Base-by-base conservation (phyloP, 305 asterid genomes). In the Fraxinus albicans region DNA sequence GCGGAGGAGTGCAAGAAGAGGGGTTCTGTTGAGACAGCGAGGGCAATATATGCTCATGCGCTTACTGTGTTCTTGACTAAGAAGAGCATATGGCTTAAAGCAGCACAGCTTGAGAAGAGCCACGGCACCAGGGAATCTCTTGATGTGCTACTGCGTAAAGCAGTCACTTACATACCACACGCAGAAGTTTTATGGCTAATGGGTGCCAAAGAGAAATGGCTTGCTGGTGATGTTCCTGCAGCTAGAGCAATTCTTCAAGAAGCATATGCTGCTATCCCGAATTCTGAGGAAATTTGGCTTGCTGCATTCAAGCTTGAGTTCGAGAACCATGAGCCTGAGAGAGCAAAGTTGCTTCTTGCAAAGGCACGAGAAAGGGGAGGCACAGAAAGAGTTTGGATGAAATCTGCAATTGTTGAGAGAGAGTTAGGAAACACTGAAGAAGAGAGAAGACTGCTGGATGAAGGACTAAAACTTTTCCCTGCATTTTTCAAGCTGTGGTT, bases 191-290 rank as follows among this genome's bases (percentile, higher is more conserved):
- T 95, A 81, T 95, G 99, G 97, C 90, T 94, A 58, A 94, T 94
- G 99, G 98, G 98, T 60, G 99, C 99, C 65, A 95, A 95, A 84
- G 99, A 95, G 80, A 95, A 95, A 93, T 95, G 98, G 99, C 98
- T 95, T 79, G 99, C 99, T 67, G 99, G 97, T 73, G 99, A 94
- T 80, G 98, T 95, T 38, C 99, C 95, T 40, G 91, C 99, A 40
- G 99, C 99, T 79, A 88, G 97, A 44, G 95, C 93, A 10, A 95
- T 95, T 88, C 93, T 95, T 80, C 94, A 91, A 83, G 97, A 95
- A 90, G 99, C 99, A 13, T 95, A 94, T 36, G 99, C 99, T 80
- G 97, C 97, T 17, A 94, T 95, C 34, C 99, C 99, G 2, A 89
- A 94, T 81, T 95, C 98, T 4, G 98, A 95, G 88, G 98, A 95